Base-by-base conservation (phyloP, 2,329 filamentous ascomycete species). In the Cordyceps pruinosa region DNA sequence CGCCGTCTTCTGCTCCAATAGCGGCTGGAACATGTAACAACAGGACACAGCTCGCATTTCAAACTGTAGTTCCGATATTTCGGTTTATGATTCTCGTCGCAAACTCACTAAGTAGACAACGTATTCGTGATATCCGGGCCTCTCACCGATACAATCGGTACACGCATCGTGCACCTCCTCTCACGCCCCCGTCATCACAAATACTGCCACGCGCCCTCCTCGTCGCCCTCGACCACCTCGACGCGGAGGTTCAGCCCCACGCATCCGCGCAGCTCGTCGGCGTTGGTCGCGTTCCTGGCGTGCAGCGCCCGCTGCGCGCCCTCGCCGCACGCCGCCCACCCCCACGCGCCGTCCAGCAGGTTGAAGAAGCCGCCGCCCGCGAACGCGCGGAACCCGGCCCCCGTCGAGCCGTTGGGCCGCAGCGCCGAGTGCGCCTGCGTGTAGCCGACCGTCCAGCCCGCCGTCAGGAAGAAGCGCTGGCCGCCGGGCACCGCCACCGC, bases 401-500 rank as follows among this genome's bases (percentile, higher is more conserved):
- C 39, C 19, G 58, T 59, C 46, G 67, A 65, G 2, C 68, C 68
- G 2, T 57, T 13, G 0, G 69, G 69, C 23, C 69, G 62, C 48
- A 58, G 52, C 2, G 66, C 68, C 58, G 68, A 70, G 56, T 72
- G 70, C 1, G 70, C 69, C 61, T 68, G 67, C 15, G 68, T 70
- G 61, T 69, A 69, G 15, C 59, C 66, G 23, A 72, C 59, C 34
- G 63, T 63, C 65, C 67, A 66, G 37, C 59, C 47, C 1, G 65
- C 58, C 26, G 63, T 63, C 10, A 72, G 61, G 59, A 68, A 72
- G 42, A 64, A 64, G 21, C 39, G 53, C 62, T 72, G 69, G 23
- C 69, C 69, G 54, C 70, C 69, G 5, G 69, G 69, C 9, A 71
- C 69, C 51, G 61, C 53, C 28, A 66, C 64, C 53, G 64, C 63